Conservation (phyloP, 148 eudicot species). For the Selenicereus undatus region DNA sequence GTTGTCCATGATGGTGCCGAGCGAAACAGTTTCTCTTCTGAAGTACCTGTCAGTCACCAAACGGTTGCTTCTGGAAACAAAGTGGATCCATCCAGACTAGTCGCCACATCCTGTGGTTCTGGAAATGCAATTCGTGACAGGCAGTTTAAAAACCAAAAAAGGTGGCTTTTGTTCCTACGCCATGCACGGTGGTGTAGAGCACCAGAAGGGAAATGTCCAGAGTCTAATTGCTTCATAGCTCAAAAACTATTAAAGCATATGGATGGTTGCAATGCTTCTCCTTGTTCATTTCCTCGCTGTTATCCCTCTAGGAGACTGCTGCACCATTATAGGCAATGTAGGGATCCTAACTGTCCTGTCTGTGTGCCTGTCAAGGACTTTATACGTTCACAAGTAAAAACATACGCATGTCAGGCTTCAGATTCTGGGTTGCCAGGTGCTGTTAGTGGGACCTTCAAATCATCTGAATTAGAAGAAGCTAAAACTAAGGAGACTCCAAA, state of each 20-base stretch:
- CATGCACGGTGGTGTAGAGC: constrained; percentile 79
- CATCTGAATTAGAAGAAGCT: constrained; percentile 38
- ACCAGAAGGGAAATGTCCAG: constrained; percentile 72
- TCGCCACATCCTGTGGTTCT: constrained; percentile 34
- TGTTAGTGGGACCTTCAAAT: constrained; percentile 31
- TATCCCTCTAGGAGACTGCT: constrained; percentile 39
- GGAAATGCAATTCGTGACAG: constrained; percentile 43
- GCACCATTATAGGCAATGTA: constrained; percentile 55
- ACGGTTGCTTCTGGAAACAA: constrained; percentile 32
- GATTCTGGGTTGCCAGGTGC: constrained; percentile 36
- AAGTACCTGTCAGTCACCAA: constrained; percentile 41
- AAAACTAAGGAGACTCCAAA: constrained; percentile 36
- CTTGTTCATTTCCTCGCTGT: constrained; percentile 75
- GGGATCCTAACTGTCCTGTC: constrained; percentile 67
- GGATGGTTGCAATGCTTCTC: constrained; percentile 39
- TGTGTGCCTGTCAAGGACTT: constrained; percentile 62
- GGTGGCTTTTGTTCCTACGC: constrained; percentile 78
- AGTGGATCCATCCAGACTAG: constrained; percentile 37
- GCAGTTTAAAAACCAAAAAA: constrained; percentile 61
- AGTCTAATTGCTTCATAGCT: constrained; percentile 48
- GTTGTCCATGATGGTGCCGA: constrained; percentile 72
- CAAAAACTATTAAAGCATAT: constrained; percentile 69
- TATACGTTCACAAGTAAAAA: constrained; percentile 34
- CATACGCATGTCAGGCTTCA: constrained; percentile 34
- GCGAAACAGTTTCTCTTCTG: constrained; percentile 52